Percentiles rank a stretch among this genome's conserved stretches.
Evolutionary conservation across 805 yeast genomes (phyloP).

Genomic region (Candida boleticola): DNA sequence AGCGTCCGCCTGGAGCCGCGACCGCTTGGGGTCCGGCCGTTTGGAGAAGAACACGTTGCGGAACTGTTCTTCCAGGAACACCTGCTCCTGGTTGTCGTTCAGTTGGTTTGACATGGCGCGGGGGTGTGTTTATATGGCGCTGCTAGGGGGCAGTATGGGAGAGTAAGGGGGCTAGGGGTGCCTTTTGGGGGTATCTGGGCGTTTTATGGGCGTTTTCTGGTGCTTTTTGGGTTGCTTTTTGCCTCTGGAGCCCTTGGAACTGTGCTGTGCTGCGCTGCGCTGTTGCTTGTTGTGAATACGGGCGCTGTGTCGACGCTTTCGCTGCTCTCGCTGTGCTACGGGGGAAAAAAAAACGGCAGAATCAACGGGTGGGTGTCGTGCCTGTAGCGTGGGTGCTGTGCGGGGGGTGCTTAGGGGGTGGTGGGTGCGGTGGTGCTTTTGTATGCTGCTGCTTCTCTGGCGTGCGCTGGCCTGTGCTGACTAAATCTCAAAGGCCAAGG

Average conservation of each 20-base stretch:
- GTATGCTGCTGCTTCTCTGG: too few species aligned
- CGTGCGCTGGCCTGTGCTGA: background rate
- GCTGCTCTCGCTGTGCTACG: constrained; percentile 1
- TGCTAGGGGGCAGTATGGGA: background rate
- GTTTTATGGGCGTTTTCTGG: too few species aligned
- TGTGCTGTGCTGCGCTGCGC: too few species aligned
- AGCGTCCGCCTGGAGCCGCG: constrained; percentile 9
- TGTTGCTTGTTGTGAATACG: too few species aligned
- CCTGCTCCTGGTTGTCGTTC: constrained; percentile 30
- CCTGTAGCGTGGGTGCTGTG: background rate
- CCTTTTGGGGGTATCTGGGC: too few species aligned
- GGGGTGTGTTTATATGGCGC: background rate
- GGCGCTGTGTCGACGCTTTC: background rate
- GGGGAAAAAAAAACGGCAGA: background rate
- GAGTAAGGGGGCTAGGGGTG: background rate
- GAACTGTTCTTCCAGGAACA: constrained; percentile 29
- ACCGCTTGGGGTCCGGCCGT: constrained; percentile 14
- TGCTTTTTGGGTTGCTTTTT: too few species aligned
- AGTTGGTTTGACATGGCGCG: constrained; percentile 22
- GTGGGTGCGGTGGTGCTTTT: too few species aligned
- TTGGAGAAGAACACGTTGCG: constrained; percentile 26
- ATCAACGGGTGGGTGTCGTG: background rate
- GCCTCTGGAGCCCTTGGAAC: too few species aligned
- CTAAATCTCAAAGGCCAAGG: background rate
- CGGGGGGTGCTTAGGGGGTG: background rate